phyloP scores from a whole-genome alignment of 1,284 basidiomycete genomes.

The Ustilago cynodontis region DNA sequence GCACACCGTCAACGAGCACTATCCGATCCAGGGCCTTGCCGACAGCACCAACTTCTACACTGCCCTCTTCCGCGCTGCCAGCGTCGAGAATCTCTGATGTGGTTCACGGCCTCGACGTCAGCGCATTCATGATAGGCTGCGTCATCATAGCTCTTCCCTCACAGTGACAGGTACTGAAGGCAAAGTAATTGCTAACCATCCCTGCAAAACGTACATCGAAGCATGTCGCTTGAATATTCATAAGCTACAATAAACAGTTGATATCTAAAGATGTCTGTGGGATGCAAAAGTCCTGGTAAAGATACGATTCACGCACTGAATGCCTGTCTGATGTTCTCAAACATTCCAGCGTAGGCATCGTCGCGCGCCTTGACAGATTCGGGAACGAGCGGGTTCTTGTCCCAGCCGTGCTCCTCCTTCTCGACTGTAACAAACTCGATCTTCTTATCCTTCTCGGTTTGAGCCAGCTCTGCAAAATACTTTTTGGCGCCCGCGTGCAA shows the following conservation, averaged over 20 bases:
- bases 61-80: constrained; percentile 72
- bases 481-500: constrained; percentile 44
- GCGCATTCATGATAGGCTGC: not conserved
- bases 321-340: constrained; percentile 25
- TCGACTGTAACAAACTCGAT: constrained; percentile 42
- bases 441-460: constrained; percentile 32
- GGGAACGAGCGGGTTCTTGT: constrained; percentile 49
- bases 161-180: not conserved
- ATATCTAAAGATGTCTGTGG: not conserved
- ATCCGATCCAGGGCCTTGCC: constrained; percentile 70
- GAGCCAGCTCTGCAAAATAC: constrained; percentile 46
- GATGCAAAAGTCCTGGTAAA: not conserved
- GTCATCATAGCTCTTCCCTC: not conserved
- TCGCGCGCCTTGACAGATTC: constrained; percentile 38
- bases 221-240: too few species aligned
- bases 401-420: constrained; percentile 61
- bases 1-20: constrained; percentile 79
- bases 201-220: too few species aligned
- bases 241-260: too few species aligned
- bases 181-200: too few species aligned
- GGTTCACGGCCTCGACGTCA: not conserved
- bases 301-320: constrained; percentile 4
- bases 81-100: constrained; percentile 57
- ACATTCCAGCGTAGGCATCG: constrained; percentile 29
- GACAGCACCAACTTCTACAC: constrained; percentile 73